Evolutionary conservation across 1,139 yeast species (phyloP), one percentile per base, ranked within the genome.

Genomic region (Yamadazyma triangularis): DNA sequence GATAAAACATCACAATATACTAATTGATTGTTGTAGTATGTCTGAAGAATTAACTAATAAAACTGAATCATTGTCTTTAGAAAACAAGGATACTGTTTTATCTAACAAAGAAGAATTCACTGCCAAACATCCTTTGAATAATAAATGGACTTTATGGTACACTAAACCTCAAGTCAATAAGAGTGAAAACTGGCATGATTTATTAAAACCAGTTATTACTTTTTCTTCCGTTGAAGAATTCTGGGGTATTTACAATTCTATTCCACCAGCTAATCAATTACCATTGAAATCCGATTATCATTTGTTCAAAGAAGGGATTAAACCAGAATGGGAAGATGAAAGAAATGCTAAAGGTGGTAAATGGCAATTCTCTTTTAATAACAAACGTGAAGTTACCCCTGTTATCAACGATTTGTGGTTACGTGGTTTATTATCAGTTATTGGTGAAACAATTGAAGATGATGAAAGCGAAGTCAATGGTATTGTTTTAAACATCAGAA

Each of bases 311-410:
- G 85, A 84, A 56, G 96, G 91, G 34, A 79, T 93, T 50, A 84
- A 88, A 60, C 99, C 98, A 35, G 97, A 91, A 70, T 91, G 99
- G 99, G 99, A 91, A 71, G 97, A 91, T 62, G 71, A 67, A 34
- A 75, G 78, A 47, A 93, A 93, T 65, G 62, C 88, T 41, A 73
- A 79, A 48, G 98, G 99, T 55, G 98, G 98, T 52, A 87, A 86
- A 65, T 91, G 96, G 96, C 73, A 64, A 49, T 65, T 52, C 43
- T 74, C 86, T 25, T 85, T 77, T 64, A 80, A 76, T 59, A 79
- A 82, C 63, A 79, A 71, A 58, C 76, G 77, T 47, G 83, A 73
- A 42, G 69, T 70, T 38, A 60, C 64, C 36, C 64, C 64, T 27
- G 78, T 78, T 39, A 80, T 87, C 55, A 93, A 89, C 59, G 95